Evolutionary conservation across 257 asterid genomes (phyloP).

Genomic region (Nicotiana knightiana): DNA sequence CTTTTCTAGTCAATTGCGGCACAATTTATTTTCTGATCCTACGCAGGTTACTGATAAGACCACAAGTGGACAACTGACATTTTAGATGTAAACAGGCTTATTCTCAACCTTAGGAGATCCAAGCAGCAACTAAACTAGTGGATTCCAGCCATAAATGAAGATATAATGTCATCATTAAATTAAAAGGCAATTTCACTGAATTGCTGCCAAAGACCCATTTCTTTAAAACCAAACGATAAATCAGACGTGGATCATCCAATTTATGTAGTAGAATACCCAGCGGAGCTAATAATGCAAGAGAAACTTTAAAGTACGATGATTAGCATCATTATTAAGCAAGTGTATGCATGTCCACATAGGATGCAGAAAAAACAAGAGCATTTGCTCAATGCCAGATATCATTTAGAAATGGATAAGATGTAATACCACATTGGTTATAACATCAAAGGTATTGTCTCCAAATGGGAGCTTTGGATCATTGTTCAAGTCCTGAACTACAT

Average conservation of each 20-base stretch:
- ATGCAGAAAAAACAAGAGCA: background rate
- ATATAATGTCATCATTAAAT: background rate
- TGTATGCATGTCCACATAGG: background rate
- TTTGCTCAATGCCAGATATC: background rate
- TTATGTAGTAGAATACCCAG: background rate
- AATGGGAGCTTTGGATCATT: slow-evolving; percentile 74
- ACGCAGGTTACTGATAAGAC: background rate
- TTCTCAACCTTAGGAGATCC: background rate
- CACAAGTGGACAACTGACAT: background rate
- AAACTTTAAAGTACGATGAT: background rate
- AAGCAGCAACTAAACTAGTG: background rate
- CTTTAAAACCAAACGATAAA: background rate
- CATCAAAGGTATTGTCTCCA: slow-evolving; percentile 75
- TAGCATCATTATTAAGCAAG: background rate
- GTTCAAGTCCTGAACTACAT: slow-evolving; percentile 88
- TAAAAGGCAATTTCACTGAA: background rate
- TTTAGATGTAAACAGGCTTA: background rate
- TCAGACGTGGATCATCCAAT: background rate
- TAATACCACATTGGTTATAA: slow-evolving; percentile 74
- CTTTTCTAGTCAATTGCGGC: background rate
- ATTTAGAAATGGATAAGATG: slow-evolving; percentile 5
- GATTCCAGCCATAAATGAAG: slow-evolving; percentile 1
- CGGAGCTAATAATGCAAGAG: background rate
- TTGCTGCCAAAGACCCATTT: background rate
- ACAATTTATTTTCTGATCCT: background rate